These are phyloP conservation scores for Komagataella phaffii DNA, from an alignment of 805 yeast species.

Conservation along the genomic window DNA sequence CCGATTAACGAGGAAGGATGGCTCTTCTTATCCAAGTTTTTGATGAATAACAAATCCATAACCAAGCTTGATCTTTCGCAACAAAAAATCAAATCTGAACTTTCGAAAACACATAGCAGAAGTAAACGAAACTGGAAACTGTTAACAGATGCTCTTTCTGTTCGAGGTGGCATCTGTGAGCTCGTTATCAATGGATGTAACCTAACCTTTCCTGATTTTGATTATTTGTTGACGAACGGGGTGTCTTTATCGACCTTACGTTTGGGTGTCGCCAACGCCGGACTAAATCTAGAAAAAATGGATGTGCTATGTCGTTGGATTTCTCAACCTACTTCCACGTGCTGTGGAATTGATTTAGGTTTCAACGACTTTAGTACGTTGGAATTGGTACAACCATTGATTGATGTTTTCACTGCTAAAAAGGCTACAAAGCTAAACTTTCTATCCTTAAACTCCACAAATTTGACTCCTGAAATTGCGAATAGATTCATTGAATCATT, in stretches of 20 bases:
- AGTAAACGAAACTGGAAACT: constrained; percentile 41
- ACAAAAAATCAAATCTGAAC: constrained; percentile 34
- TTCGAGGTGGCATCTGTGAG: constrained; percentile 42
- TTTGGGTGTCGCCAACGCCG: constrained; percentile 41
- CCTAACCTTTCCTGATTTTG: constrained; percentile 26
- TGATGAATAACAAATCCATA: constrained; percentile 26
- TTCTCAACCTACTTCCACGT: constrained; percentile 24
- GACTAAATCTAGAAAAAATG: constrained; percentile 27
- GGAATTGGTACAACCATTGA: constrained; percentile 28
- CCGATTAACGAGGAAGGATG: constrained; percentile 40
- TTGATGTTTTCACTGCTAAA: constrained; percentile 23
- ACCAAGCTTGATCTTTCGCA: constrained; percentile 44
- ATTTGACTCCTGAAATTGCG: constrained; percentile 23
- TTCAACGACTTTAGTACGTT: constrained; percentile 36
- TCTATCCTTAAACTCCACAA: constrained; percentile 39
- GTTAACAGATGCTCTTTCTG: constrained; percentile 25
- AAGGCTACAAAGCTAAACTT: constrained; percentile 23
- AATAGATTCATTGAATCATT: constrained; percentile 24
- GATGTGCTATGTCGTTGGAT: constrained; percentile 34
- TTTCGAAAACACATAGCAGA: constrained; percentile 22
- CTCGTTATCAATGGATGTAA: constrained; percentile 46
- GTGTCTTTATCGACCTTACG: constrained; percentile 29
- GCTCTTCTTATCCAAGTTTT: constrained; percentile 34
- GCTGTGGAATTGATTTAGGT: constrained; percentile 43
- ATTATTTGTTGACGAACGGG: constrained; percentile 25